Evolutionary conservation across 306 rosid species (phyloP), one percentile per base, ranked within the genome.

Genomic region (Pyrus bretschneideri): DNA sequence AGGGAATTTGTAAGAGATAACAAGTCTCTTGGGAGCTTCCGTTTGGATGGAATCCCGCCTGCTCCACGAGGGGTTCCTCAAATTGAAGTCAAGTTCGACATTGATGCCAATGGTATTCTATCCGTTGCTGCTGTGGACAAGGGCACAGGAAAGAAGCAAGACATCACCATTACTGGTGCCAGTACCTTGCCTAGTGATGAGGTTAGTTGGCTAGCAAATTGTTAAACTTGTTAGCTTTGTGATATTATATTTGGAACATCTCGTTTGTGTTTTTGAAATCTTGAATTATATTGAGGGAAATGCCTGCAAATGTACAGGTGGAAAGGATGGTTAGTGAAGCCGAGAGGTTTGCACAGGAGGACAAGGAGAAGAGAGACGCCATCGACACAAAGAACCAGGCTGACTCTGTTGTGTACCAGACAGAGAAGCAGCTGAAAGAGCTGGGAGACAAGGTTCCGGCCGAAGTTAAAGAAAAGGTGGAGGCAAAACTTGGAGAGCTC

Each of bases 41-140:
- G 97, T 5, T 81, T 94, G 79, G 98, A 94, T 31, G 98, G 98
- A 57, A 94, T 94, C 67, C 97, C 97, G 1, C 97, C 97, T 44
- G 99, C 97, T 3, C 99, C 96, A 1, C 95, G 97, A 4, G 99
- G 99, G 59, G 97, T 90, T 72, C 99, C 99, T 60, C 99, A 95
- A 85, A 90, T 95, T 69, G 99, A 95, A 87, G 99, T 95, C 79
- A 95, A 95, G 67, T 95, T 92, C 5, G 99, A 95, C 81, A 92
- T 95, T 12, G 99, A 92, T 69, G 99, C 99, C 62, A 92, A 92
- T 44, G 99, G 97, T 18, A 90, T 92, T 74, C 96, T 94, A 49
- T 94, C 98, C 0, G 98, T 94, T 2, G 21, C 95, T 79, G 98
- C 98, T 8, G 54, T 91, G 68, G 98, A 94, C 76, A 94, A 94